Evolutionary conservation across 164 flowering plant species (phyloP).

Genomic region (Brasenia schreberi): DNA sequence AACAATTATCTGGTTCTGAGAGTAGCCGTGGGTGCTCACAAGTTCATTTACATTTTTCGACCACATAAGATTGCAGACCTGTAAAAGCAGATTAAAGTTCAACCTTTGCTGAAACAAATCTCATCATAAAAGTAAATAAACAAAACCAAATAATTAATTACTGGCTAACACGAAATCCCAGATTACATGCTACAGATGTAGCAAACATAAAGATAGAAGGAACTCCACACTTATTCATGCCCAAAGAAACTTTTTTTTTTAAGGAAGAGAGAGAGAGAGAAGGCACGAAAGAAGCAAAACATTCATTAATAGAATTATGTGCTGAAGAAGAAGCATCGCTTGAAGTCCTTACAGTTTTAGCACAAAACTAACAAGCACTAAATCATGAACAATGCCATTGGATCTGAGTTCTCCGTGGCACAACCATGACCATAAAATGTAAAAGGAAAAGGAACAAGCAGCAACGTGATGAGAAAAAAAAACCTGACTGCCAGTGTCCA

Average conservation of each 20-base stretch:
- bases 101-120: background rate
- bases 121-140: too few relatives aligned
- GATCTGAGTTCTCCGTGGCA: background rate
- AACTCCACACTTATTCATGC: background rate
- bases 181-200: too few relatives aligned
- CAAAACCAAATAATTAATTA: too few relatives aligned
- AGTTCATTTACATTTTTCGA: conserved; percentile 94
- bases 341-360: too few relatives aligned
- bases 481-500: conserved; percentile 99
- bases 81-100: conserved; percentile 4
- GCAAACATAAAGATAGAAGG: background rate
- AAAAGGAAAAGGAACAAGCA: background rate
- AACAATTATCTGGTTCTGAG: conserved; percentile 89
- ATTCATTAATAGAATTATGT: too few relatives aligned
- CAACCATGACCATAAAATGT: background rate
- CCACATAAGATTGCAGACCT: conserved; percentile 98
- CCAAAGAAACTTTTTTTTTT: too few relatives aligned
- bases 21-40: conserved; percentile 97
- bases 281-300: too few relatives aligned
- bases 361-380: too few relatives aligned
- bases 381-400: background rate
- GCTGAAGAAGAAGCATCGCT: too few relatives aligned
- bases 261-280: too few relatives aligned
- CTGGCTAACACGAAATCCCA: too few relatives aligned
- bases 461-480: background rate